These are phyloP conservation scores for Lentinula boryana DNA, from an alignment of 768 basidiomycete species.

Conservation along the genomic window DNA sequence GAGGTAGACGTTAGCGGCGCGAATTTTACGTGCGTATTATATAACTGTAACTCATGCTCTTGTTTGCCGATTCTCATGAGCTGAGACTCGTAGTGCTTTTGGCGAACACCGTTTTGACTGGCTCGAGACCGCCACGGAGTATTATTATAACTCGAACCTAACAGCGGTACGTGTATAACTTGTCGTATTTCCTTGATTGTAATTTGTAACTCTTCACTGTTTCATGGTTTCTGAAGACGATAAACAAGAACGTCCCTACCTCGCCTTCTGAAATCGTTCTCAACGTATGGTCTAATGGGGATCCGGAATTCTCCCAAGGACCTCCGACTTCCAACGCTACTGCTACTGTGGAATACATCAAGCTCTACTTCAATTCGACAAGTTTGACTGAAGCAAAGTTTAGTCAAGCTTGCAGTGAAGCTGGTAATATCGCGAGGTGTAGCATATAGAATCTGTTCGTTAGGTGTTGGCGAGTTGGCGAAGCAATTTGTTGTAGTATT, in stretches of 20 bases:
- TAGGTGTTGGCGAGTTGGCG: too few species aligned
- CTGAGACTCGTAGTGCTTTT: conserved; percentile 7
- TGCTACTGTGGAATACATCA: conserved; percentile 10
- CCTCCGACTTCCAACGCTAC: conserved; percentile 12
- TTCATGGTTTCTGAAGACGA: conserved; percentile 2
- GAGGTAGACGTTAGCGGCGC: conserved; percentile 10
- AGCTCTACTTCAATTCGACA: conserved; percentile 15
- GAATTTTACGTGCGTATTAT: conserved; percentile 11
- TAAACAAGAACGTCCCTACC: conserved; percentile 11
- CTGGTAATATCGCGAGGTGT: conserved; percentile 9
- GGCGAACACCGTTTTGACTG: conserved; percentile 14
- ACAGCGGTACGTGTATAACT: conserved; percentile 2
- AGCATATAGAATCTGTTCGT: conserved; percentile 5
- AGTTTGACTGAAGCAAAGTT: conserved; percentile 7
- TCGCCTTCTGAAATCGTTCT: conserved; percentile 8
- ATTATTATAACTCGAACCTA: conserved; percentile 8
- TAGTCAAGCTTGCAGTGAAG: conserved; percentile 9
- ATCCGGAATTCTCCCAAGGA: conserved; percentile 10
- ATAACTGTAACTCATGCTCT: background rate
- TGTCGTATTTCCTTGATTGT: background rate
- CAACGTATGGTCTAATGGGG: conserved; percentile 12
- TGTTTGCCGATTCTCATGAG: background rate
- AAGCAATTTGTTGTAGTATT: too few species aligned
- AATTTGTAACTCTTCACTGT: background rate
- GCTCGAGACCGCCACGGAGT: conserved; percentile 6